Base-by-base conservation (phyloP, 352 stramenopile genomes). In the Blastocystis sp. region DNA sequence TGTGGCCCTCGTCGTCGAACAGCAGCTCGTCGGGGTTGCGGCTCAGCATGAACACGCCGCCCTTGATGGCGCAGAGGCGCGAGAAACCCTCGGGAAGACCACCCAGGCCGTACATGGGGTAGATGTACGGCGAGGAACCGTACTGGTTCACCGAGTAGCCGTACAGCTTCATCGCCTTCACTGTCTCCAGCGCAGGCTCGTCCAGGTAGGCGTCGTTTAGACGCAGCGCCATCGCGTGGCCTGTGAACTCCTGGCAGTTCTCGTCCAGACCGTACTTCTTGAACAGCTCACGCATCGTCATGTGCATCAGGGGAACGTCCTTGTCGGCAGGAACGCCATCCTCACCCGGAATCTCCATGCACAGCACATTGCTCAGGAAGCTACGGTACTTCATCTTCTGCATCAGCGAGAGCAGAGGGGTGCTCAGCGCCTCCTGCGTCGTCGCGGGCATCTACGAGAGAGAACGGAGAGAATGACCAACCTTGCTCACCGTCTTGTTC, bases 31-130 rank as follows among this genome's bases (percentile, higher is more conserved):
- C 92, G 16, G 89, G 51, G 32, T 76, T 84, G 54, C 69, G 59
- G 90, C 98, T 97, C 34, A 99, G 92, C 96, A 99, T 99, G 88
- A 99, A 98, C 48, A 95, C 98, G 87, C 96, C 95, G 75, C 96
- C 96, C 90, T 98, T 94, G 89, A 99, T 97, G 32, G 96, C 96
- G 87, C 94, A 98, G 4, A 99, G 93, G 56, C 96, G 93, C 84
- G 95, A 98, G 89, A 99, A 99, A 75, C 95, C 96, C 90, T 99
- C 96, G 4, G 96, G 96, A 56, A 99, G 90, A 36, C 94, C 94
- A 48, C 95, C 95, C 49, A 99, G 91, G 59, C 96, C 96, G 89
- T 99, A 99, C 63, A 98, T 93, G 67, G 96, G 96, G 90, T 99
- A 99, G 86, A 99, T 97, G 91, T 98, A 99, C 54, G 96, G 96